phyloP scores from a whole-genome alignment of 139 green algal genomes.

The Chlamydomonas sphaeroides region DNA sequence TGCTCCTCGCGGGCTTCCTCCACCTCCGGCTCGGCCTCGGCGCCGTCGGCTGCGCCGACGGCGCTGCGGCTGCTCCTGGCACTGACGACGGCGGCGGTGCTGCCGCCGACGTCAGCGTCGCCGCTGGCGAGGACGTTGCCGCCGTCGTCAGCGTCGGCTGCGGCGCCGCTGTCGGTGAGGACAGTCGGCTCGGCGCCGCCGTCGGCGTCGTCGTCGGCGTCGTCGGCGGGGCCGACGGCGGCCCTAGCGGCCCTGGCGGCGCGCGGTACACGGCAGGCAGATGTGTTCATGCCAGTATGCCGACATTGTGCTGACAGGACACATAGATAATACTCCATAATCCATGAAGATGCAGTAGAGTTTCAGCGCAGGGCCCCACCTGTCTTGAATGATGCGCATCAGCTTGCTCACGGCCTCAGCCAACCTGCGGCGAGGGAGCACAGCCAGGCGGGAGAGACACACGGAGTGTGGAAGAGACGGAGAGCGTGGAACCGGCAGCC shows the following conservation, averaged over 20 bases:
- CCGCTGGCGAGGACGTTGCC: no score
- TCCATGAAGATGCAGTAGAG: no score
- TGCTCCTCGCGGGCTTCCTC: slow-evolving; percentile 15
- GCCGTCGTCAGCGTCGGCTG: background rate
- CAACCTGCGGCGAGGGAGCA: slow-evolving; percentile 14
- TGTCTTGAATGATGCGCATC: slow-evolving; percentile 8
- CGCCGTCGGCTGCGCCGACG: background rate
- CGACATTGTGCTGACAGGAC: no score
- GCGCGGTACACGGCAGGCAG: no score
- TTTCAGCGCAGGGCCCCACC: no score
- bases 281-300: no score
- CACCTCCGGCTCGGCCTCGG: background rate
- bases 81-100: background rate
- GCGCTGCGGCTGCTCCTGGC: background rate
- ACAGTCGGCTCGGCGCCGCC: background rate
- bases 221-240: background rate
- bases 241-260: background rate
- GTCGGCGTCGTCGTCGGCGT: background rate
- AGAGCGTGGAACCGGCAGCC: no score
- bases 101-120: no score
- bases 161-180: background rate
- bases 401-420: slow-evolving; percentile 9
- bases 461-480: background rate
- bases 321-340: no score
- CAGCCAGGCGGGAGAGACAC: no score